These are phyloP conservation scores for Penicillium lividum DNA, from an alignment of 495 filamentous ascomycete genomes.

Conservation along the genomic window DNA sequence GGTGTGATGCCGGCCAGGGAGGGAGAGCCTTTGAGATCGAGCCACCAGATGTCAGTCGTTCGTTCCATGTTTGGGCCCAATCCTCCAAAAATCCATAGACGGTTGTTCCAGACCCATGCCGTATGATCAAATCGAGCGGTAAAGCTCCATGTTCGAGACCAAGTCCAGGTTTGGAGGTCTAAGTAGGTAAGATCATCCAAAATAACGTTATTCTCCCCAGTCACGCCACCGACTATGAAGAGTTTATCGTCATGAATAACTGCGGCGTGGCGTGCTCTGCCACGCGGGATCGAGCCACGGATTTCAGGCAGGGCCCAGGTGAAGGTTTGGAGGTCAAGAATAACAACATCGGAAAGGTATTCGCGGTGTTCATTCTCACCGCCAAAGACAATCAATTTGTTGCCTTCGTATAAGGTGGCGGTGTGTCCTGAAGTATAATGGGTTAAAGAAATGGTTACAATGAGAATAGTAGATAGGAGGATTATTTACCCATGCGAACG, in stretches of 20 bases:
- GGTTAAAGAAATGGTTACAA: conserved; percentile 1
- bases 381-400: conserved; percentile 93
- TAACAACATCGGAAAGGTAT: conserved; percentile 92
- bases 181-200: conserved; percentile 95
- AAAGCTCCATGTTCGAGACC: conserved; percentile 95
- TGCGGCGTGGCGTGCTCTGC: conserved; percentile 88
- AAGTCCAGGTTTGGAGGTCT: conserved; percentile 95
- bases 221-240: conserved; percentile 89
- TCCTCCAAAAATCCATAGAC: conserved; percentile 97
- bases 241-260: conserved; percentile 95
- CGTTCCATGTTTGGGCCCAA: conserved; percentile 94
- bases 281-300: conserved; percentile 77
- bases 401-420: conserved; percentile 88
- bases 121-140: conserved; percentile 92
- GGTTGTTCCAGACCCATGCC: conserved; percentile 85
- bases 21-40: conserved; percentile 87
- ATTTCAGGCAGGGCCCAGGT: conserved; percentile 92
- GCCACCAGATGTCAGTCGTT: conserved; percentile 92
- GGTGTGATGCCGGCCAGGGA: conserved; percentile 71
- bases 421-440: conserved; percentile 71
- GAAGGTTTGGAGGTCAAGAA: conserved; percentile 90
- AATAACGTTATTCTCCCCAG: conserved; percentile 81
- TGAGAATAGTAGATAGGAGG: conserved; percentile 24
- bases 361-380: conserved; percentile 97
- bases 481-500: conserved; percentile 82